A percentile compares a stretch with the other conserved stretches of the same genome.
Evolutionary conservation across 1,139 yeast genomes (phyloP).

Genomic region (Pichiaceae sp.): DNA sequence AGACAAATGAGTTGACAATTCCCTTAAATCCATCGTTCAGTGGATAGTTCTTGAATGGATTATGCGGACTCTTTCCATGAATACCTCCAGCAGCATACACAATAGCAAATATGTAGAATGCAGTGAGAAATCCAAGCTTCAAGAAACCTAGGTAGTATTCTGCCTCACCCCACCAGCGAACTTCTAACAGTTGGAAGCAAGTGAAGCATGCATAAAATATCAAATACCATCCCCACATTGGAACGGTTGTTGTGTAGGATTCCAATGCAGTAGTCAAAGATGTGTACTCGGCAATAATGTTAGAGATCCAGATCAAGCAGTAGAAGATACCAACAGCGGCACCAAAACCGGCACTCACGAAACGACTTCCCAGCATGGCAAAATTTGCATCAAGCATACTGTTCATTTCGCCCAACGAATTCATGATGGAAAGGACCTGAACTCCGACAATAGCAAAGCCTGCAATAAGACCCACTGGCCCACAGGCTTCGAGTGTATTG

Average conservation of each 20-base stretch:
- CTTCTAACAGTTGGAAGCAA: constrained; percentile 46
- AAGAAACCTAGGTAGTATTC: constrained; percentile 50
- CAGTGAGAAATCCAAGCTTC: constrained; percentile 42
- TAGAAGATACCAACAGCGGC: constrained; percentile 50
- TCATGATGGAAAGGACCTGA: constrained; percentile 52
- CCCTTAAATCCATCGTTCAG: constrained; percentile 52
- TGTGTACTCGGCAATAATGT: constrained; percentile 50
- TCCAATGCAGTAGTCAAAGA: constrained; percentile 43
- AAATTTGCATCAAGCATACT: constrained; percentile 49
- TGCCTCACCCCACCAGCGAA: constrained; percentile 50
- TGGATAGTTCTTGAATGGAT: constrained; percentile 46
- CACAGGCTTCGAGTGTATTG: constrained; percentile 14
- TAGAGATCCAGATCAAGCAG: constrained; percentile 51
- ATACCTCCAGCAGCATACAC: constrained; percentile 64
- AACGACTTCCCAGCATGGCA: constrained; percentile 42
- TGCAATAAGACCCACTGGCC: constrained; percentile 27
- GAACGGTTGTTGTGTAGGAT: constrained; percentile 47
- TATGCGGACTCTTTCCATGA: constrained; percentile 37
- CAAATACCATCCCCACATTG: constrained; percentile 49
- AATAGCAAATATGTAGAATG: constrained; percentile 49
- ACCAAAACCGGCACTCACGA: constrained; percentile 49
- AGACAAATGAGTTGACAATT: constrained; percentile 62
- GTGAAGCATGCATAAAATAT: constrained; percentile 50
- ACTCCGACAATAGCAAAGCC: constrained; percentile 45
- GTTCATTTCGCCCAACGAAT: constrained; percentile 48